Evolutionary conservation across 1,139 yeast species (phyloP).

Genomic region (Lodderomyces metapsilosis): DNA sequence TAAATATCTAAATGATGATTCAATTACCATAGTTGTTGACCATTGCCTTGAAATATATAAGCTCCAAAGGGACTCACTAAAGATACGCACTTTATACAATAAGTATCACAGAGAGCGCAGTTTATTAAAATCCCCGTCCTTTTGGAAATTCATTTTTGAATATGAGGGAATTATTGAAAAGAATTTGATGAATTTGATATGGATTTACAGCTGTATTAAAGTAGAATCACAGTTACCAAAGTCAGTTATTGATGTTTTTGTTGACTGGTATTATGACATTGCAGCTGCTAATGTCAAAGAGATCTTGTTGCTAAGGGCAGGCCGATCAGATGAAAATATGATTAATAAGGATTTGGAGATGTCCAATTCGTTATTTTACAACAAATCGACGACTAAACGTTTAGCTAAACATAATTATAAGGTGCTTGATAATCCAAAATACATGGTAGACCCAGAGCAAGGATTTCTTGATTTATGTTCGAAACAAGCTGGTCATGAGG

Average conservation of each 20-base stretch:
- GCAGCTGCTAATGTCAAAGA: slow-evolving; percentile 25
- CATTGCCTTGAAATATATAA: slow-evolving; percentile 17
- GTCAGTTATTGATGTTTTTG: slow-evolving; percentile 38
- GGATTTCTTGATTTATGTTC: slow-evolving; percentile 30
- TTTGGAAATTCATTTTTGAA: slow-evolving; percentile 58
- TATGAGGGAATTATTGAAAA: slow-evolving; percentile 42
- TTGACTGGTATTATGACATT: slow-evolving; percentile 22
- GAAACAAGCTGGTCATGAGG: slow-evolving; percentile 62
- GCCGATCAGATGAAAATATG: slow-evolving; percentile 21
- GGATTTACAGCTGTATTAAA: slow-evolving; percentile 44
- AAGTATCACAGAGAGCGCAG: slow-evolving; percentile 35
- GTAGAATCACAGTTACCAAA: slow-evolving; percentile 48
- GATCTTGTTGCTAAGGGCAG: slow-evolving; percentile 14
- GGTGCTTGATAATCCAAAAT: slow-evolving; percentile 10
- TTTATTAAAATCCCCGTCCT: slow-evolving; percentile 40
- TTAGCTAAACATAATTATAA: slow-evolving; percentile 21
- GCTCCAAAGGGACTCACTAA: slow-evolving; percentile 7
- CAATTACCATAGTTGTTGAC: slow-evolving; percentile 26
- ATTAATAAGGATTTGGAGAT: slow-evolving; percentile 23
- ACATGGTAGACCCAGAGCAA: slow-evolving; percentile 18
- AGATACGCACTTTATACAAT: slow-evolving; percentile 30
- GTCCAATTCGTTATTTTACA: slow-evolving; percentile 29
- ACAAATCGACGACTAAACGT: slow-evolving; percentile 24
- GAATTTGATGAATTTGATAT: slow-evolving; percentile 43
- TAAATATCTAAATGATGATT: slow-evolving; percentile 26